These are phyloP conservation scores for Prinsepia uniflora DNA, from an alignment of 306 rosid species.

Conservation along the genomic window DNA sequence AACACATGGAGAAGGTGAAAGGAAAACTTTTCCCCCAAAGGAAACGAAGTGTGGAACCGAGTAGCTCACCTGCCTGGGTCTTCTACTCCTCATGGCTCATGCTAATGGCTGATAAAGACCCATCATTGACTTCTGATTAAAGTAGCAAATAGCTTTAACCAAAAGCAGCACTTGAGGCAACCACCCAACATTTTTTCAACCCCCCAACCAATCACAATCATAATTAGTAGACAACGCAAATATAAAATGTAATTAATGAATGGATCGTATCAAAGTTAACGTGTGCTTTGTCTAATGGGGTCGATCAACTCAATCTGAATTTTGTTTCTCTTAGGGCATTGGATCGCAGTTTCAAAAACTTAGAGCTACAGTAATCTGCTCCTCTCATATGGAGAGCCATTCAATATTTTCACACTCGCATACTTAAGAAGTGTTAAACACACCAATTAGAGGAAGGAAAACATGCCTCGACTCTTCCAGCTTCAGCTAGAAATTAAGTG, in stretches of 20 bases:
- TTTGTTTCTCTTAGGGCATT: background rate
- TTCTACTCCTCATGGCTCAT: too few species aligned
- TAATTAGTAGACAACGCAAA: background rate
- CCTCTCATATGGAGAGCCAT: background rate
- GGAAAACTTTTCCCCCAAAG: background rate
- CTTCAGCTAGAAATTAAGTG: background rate
- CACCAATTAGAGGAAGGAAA: background rate
- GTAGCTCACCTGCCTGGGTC: background rate
- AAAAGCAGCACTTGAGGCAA: background rate
- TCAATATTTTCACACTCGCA: background rate
- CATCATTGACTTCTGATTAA: background rate
- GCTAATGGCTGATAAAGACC: background rate
- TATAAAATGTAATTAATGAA: background rate
- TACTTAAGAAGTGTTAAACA: background rate
- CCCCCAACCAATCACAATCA: background rate
- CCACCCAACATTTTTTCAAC: constrained; percentile 4
- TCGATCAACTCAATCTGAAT: background rate
- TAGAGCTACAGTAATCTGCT: background rate
- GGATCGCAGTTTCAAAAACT: background rate
- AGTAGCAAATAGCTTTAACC: background rate
- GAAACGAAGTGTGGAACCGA: background rate
- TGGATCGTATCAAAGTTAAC: background rate
- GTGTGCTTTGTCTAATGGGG: background rate
- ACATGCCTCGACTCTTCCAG: background rate
- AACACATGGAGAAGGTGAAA: background rate